Evolutionary conservation across 495 filamentous ascomycete species (phyloP).

Genomic region (Pyronema omphalodes): DNA sequence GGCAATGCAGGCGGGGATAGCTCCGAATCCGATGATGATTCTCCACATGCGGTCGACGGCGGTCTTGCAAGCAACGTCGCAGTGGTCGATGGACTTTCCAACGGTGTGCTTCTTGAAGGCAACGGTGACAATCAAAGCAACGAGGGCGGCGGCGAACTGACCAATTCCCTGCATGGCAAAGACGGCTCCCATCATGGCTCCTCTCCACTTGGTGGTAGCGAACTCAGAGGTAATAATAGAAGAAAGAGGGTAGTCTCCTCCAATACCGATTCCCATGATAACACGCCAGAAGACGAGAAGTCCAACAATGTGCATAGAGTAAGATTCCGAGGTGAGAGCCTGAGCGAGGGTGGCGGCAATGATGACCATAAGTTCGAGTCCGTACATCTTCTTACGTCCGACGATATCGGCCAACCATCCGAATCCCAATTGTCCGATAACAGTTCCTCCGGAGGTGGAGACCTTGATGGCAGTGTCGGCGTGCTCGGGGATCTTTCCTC

Average conservation of each 20-base stretch:
- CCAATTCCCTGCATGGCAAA: slow-evolving; percentile 79
- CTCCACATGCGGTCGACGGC: slow-evolving; percentile 76
- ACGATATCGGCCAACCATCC: slow-evolving; percentile 63
- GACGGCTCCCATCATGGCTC: slow-evolving; percentile 74
- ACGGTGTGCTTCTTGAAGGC: slow-evolving; percentile 51
- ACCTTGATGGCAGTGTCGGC: slow-evolving; percentile 77
- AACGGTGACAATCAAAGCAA: slow-evolving; percentile 49
- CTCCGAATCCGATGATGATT: slow-evolving; percentile 60
- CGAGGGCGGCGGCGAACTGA: slow-evolving; percentile 49
- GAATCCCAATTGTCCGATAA: slow-evolving; percentile 69
- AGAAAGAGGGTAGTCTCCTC: slow-evolving; percentile 66
- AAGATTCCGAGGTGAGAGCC: slow-evolving; percentile 47
- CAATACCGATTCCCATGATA: slow-evolving; percentile 67
- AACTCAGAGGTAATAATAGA: slow-evolving; percentile 73
- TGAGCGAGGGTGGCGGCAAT: slow-evolving; percentile 71
- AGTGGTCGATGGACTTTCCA: slow-evolving; percentile 30
- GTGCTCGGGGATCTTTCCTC: slow-evolving; percentile 38
- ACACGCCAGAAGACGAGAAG: slow-evolving; percentile 80
- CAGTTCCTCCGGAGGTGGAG: slow-evolving; percentile 69
- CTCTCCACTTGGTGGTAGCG: slow-evolving; percentile 67
- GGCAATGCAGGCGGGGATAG: slow-evolving; percentile 54
- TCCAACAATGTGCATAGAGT: slow-evolving; percentile 51
- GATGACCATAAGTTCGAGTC: slow-evolving; percentile 72
- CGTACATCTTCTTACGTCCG: slow-evolving; percentile 73
- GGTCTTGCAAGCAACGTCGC: slow-evolving; percentile 40